Conservation (phyloP, 345 rosid genomes). For the Corchorus olitorius region DNA sequence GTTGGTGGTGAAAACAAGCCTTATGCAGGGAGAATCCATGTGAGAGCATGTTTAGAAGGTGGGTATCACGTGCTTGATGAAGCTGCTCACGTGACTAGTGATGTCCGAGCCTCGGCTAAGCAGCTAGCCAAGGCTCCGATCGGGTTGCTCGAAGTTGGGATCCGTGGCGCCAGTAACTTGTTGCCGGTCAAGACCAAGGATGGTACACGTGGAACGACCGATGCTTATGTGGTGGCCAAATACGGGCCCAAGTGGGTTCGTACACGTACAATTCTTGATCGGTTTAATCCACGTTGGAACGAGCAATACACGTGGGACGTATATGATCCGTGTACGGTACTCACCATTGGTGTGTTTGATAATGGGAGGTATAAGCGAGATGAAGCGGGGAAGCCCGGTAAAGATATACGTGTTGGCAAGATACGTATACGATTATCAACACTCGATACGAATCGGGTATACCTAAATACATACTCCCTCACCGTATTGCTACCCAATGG, state of each 20-base stretch:
- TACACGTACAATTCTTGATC: constrained; percentile 76
- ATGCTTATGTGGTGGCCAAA: constrained; percentile 89
- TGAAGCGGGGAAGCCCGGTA: constrained; percentile 57
- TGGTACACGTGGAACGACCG: constrained; percentile 84
- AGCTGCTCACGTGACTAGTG: constrained; percentile 94
- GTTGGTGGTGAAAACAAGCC: constrained; percentile 65
- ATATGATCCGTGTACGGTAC: constrained; percentile 81
- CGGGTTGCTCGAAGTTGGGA: constrained; percentile 80
- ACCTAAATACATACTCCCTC: constrained; percentile 56
- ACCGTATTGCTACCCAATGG: constrained; percentile 71
- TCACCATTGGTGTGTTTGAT: constrained; percentile 79
- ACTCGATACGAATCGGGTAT: constrained; percentile 73
- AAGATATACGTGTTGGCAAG: constrained; percentile 67
- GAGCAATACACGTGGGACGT: constrained; percentile 96
- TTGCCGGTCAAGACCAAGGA: constrained; percentile 85
- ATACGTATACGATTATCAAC: constrained; percentile 74
- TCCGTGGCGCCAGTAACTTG: constrained; percentile 79
- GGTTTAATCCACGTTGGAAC: constrained; percentile 93
- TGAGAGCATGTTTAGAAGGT: constrained; percentile 76
- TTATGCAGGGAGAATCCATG: constrained; percentile 77
- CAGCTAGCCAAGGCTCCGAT: constrained; percentile 79
- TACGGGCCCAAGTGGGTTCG: constrained; percentile 95
- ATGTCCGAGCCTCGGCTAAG: constrained; percentile 80
- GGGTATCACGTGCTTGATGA: constrained; percentile 95
- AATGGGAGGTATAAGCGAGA: constrained; percentile 71